These are phyloP conservation scores for Ampelomyces quisqualis DNA, from an alignment of 2,329 filamentous ascomycete species.

Conservation along the genomic window DNA sequence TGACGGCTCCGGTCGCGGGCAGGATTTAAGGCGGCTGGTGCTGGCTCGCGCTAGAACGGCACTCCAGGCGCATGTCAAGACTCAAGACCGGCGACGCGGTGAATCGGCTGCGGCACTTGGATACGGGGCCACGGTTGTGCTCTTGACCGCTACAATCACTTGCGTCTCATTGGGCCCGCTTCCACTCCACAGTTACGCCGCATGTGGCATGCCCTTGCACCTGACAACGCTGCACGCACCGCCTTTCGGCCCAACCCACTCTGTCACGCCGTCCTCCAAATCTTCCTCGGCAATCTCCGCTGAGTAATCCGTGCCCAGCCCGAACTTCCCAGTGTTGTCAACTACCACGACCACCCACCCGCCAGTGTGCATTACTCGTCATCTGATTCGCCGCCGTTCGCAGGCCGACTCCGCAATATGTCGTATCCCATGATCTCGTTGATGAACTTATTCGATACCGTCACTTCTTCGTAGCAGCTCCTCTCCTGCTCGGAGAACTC, in stretches of 20 bases:
- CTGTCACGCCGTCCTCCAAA: constrained; percentile 22
- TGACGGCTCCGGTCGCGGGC: constrained; percentile 20
- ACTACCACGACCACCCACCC: constrained; percentile 7
- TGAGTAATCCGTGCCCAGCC: constrained; percentile 10
- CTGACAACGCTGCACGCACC: constrained; percentile 2
- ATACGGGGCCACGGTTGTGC: too few species aligned
- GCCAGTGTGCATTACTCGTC: constrained; percentile 25
- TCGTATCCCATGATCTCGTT: constrained; percentile 43
- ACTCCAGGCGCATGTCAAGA: too few species aligned
- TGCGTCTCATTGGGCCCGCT: constrained; percentile 13
- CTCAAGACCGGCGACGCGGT: too few species aligned
- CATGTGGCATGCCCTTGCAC: neutral
- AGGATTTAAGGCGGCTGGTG: constrained; percentile 9
- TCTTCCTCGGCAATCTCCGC: constrained; percentile 13
- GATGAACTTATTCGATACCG: constrained; percentile 33
- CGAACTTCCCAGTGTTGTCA: too few species aligned
- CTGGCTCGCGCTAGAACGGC: constrained; percentile 11
- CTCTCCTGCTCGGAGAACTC: constrained; percentile 35
- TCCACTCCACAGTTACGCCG: neutral
- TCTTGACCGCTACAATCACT: constrained; percentile 19
- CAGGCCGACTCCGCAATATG: constrained; percentile 33
- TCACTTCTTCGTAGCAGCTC: constrained; percentile 31
- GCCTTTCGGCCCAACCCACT: constrained; percentile 17
- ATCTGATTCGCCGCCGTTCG: constrained; percentile 28
- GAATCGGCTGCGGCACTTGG: too few species aligned